A percentile compares a stretch with the other conserved stretches of the same genome.
These are phyloP conservation scores for Coniella lustricola DNA, from an alignment of 2,329 filamentous ascomycete genomes.

Conservation along the genomic window DNA sequence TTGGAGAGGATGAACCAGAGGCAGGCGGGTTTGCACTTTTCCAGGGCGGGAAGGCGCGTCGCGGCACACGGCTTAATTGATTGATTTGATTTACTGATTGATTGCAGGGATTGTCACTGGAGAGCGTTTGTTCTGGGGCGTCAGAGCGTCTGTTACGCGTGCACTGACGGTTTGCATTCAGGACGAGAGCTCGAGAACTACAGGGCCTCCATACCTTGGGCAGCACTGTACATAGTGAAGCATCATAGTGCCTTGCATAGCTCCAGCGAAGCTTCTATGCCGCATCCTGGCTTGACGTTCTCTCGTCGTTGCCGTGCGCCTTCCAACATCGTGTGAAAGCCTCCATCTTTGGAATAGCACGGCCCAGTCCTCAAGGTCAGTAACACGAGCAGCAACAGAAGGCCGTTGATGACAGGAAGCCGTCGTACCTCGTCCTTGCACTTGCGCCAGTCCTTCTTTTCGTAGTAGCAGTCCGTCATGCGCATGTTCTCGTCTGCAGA, in stretches of 20 bases:
- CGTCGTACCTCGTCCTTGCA: slow-evolving; percentile 77
- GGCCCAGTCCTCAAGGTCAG: neutral
- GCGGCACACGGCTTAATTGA: too few relatives aligned
- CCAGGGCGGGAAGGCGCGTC: too few relatives aligned
- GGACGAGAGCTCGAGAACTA: too few relatives aligned
- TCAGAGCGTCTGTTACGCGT: too few relatives aligned
- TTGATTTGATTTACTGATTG: too few relatives aligned
- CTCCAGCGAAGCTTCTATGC: slow-evolving; percentile 18
- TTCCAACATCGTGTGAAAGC: slow-evolving; percentile 89
- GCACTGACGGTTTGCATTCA: neutral
- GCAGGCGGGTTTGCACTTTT: too few relatives aligned
- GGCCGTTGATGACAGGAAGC: too few relatives aligned
- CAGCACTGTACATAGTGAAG: too few relatives aligned
- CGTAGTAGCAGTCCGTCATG: slow-evolving; percentile 92
- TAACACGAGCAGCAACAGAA: neutral
- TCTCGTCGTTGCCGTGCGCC: slow-evolving; percentile 73
- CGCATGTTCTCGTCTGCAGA: slow-evolving; percentile 72
- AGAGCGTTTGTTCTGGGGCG: too few relatives aligned
- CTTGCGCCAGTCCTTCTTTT: slow-evolving; percentile 90
- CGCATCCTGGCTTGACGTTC: slow-evolving; percentile 70
- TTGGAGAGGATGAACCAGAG: neutral
- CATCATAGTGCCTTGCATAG: neutral
- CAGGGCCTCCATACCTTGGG: too few relatives aligned
- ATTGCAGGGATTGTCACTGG: neutral
- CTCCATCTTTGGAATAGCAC: slow-evolving; percentile 66